Conservation (phyloP, 2,329 filamentous ascomycete species). For the Calonectria pteridis region DNA sequence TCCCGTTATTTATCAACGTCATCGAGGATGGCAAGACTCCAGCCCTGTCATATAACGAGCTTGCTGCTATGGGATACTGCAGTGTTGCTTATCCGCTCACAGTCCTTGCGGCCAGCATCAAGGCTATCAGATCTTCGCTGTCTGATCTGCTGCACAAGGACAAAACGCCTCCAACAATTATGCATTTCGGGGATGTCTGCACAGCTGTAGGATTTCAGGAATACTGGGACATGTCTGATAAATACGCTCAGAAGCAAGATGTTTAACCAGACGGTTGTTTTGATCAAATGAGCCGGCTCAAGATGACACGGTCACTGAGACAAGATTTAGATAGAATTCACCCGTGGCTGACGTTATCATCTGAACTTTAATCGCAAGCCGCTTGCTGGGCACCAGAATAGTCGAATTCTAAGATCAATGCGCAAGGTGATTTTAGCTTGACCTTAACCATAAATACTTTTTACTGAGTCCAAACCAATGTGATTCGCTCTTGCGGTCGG, state of each 20-base stretch:
- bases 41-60: background rate
- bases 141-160: background rate
- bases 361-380: background rate
- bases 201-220: conserved; percentile 10
- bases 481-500: background rate
- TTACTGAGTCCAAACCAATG: background rate
- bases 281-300: background rate
- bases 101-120: conserved; percentile 6
- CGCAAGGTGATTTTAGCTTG: background rate
- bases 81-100: conserved; percentile 13
- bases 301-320: background rate
- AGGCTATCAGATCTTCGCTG: conserved; percentile 1
- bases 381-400: background rate
- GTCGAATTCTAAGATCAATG: background rate
- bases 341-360: background rate
- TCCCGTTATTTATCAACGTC: conserved; percentile 7
- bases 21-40: conserved; percentile 11
- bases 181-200: conserved; percentile 9
- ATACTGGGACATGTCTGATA: conserved; percentile 9
- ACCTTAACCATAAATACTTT: background rate
- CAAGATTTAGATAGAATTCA: background rate
- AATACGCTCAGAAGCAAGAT: background rate
- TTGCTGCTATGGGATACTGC: conserved; percentile 7
- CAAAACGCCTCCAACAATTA: background rate
- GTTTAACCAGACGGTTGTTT: background rate